A percentile compares a stretch with the other conserved stretches of the same genome.
Conservation (phyloP, 768 basidiomycete genomes). For the Tylopilus plumbeoviolaceoides region DNA sequence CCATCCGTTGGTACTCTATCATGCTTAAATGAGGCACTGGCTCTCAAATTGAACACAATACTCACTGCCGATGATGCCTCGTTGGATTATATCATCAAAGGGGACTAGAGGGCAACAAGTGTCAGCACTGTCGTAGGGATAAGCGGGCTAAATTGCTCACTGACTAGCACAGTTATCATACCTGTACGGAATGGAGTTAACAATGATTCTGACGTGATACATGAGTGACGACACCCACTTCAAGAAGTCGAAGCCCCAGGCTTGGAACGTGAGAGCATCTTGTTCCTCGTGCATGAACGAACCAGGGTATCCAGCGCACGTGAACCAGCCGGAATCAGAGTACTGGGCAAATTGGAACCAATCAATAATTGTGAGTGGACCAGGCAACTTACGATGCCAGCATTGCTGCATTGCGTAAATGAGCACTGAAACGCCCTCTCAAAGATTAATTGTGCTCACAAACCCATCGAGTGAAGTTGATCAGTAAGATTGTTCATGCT, state of each 20-base stretch:
- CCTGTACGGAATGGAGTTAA: conserved; percentile 26
- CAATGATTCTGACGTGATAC: not conserved
- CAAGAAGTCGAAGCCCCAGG: conserved; percentile 61
- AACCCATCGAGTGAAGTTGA: conserved; percentile 49
- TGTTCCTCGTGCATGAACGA: conserved; percentile 58
- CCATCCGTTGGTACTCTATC: conserved; percentile 57
- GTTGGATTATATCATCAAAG: conserved; percentile 49
- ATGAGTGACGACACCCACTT: conserved; percentile 40
- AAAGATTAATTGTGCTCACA: conserved; percentile 36
- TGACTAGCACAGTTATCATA: conserved; percentile 59
- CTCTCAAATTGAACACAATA: conserved; percentile 4
- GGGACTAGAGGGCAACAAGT: conserved; percentile 45
- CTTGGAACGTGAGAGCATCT: conserved; percentile 54
- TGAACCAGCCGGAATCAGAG: conserved; percentile 66
- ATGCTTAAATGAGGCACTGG: not conserved
- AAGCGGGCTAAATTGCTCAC: not conserved
- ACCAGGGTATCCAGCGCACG: conserved; percentile 57
- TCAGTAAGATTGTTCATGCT: conserved; percentile 54
- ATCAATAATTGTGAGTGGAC: not conserved
- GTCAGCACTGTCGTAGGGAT: not conserved
- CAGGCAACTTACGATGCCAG: conserved; percentile 50
- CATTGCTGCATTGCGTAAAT: conserved; percentile 35
- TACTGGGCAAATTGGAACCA: conserved; percentile 37
- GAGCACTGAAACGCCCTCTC: not conserved
- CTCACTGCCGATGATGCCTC: conserved; percentile 52